A percentile compares a stretch with the other conserved stretches of the same genome.
Conservation (phyloP, 1,139 yeast species). For the Insectozyma bohioensis region DNA sequence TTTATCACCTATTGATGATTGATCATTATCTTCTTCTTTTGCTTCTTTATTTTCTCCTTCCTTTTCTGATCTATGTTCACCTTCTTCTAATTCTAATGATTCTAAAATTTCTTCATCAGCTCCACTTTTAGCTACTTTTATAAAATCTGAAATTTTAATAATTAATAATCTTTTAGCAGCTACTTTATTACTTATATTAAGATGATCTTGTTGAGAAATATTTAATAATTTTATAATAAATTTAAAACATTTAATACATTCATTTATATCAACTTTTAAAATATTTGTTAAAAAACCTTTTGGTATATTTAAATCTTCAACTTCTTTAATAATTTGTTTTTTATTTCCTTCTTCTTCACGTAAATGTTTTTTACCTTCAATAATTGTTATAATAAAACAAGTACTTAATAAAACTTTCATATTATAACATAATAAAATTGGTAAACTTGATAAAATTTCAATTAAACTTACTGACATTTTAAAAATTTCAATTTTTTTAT, state of each 20-base stretch:
- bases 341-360: neutral
- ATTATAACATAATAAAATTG: slow-evolving; percentile 38
- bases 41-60: neutral
- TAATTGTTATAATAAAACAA: slow-evolving; percentile 27
- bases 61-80: neutral
- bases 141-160: slow-evolving; percentile 8
- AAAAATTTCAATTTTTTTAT: slow-evolving; percentile 30
- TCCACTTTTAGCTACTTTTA: slow-evolving; percentile 4
- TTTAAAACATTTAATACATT: slow-evolving; percentile 33
- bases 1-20: too few relatives aligned
- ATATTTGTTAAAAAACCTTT: slow-evolving; percentile 18
- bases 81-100: neutral
- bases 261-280: slow-evolving; percentile 19
- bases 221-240: slow-evolving; percentile 32
- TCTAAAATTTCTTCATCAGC: neutral
- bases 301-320: slow-evolving; percentile 23
- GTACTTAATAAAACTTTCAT: slow-evolving; percentile 36
- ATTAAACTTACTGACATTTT: slow-evolving; percentile 36
- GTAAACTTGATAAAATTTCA: slow-evolving; percentile 44
- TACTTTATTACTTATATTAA: slow-evolving; percentile 29
- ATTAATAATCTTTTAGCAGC: slow-evolving; percentile 26
- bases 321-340: slow-evolving; percentile 16
- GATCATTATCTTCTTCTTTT: neutral
- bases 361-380: slow-evolving; percentile 25
- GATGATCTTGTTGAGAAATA: slow-evolving; percentile 30